Conservation (phyloP, 2,329 filamentous ascomycete genomes). For the Penicillium digitatum region DNA sequence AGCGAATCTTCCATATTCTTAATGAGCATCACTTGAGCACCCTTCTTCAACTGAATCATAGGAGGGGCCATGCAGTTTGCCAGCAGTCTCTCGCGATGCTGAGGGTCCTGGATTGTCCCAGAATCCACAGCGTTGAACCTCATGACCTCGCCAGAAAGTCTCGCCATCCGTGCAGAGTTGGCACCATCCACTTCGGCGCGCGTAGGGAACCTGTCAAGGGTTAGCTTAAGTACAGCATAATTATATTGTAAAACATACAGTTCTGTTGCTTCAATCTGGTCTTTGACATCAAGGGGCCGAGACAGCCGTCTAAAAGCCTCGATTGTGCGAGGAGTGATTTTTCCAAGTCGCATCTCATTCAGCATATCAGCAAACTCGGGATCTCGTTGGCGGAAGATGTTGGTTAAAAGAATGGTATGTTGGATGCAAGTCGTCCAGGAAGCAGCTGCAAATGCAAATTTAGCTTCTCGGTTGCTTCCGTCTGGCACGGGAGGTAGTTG, state of each 20-base stretch:
- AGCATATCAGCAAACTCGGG: slow-evolving; percentile 87
- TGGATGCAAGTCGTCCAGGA: slow-evolving; percentile 92
- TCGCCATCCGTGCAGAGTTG: slow-evolving; percentile 69
- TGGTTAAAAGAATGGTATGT: slow-evolving; percentile 90
- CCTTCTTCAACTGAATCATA: slow-evolving; percentile 74
- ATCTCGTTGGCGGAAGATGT: slow-evolving; percentile 95
- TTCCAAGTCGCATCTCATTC: slow-evolving; percentile 93
- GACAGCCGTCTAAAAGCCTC: slow-evolving; percentile 69
- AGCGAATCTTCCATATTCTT: slow-evolving; percentile 94
- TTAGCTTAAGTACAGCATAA: slow-evolving; percentile 20
- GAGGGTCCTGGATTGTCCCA: slow-evolving; percentile 63
- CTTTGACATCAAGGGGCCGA: slow-evolving; percentile 66
- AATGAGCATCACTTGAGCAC: slow-evolving; percentile 98
- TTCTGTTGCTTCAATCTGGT: slow-evolving; percentile 78
- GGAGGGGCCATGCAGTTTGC: slow-evolving; percentile 91
- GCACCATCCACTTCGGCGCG: slow-evolving; percentile 83
- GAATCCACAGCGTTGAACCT: slow-evolving; percentile 71
- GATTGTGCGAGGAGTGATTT: slow-evolving; percentile 71
- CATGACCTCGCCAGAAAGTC: slow-evolving; percentile 64
- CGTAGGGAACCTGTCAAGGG: slow-evolving; percentile 67
- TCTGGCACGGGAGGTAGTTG: slow-evolving; percentile 93
- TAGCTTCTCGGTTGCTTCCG: slow-evolving; percentile 60
- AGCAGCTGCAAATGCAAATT: slow-evolving; percentile 87
- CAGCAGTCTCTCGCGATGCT: slow-evolving; percentile 70
- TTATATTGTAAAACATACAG: slow-evolving; percentile 48